Evolutionary conservation across 805 yeast genomes (phyloP).

Genomic region (Starmerella cellae): DNA sequence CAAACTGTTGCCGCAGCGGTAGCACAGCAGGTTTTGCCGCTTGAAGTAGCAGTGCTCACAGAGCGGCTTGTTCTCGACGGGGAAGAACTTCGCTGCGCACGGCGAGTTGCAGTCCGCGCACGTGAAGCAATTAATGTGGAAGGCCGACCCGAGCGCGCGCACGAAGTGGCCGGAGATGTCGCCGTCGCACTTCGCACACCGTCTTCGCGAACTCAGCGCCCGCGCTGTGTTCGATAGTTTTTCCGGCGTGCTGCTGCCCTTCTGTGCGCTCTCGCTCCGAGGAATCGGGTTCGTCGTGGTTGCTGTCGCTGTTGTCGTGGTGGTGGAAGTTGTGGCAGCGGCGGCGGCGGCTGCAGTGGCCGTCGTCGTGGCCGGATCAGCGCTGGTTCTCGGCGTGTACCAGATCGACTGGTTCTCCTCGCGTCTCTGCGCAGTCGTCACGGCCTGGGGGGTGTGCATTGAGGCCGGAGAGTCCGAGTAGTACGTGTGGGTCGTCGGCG

Average conservation of each 20-base stretch:
- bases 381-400: background rate
- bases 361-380: too few species aligned
- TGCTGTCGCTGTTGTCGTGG: too few species aligned
- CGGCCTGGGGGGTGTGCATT: too few species aligned
- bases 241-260: background rate
- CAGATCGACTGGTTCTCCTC: background rate
- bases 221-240: background rate
- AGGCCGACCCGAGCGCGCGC: slow-evolving; percentile 65
- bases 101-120: slow-evolving; percentile 73
- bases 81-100: slow-evolving; percentile 81
- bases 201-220: slow-evolving; percentile 10
- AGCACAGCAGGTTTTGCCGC: slow-evolving; percentile 73
- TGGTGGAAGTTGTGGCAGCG: too few species aligned
- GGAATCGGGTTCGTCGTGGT: too few species aligned
- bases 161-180: slow-evolving; percentile 64
- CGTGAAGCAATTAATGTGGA: slow-evolving; percentile 75
- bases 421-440: too few species aligned
- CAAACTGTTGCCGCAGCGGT: slow-evolving; percentile 69
- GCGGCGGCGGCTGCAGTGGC: too few species aligned
- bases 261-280: background rate
- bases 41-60: slow-evolving; percentile 91
- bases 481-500: background rate
- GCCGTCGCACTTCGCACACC: slow-evolving; percentile 41
- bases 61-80: slow-evolving; percentile 51
- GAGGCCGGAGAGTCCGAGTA: background rate